phyloP scores from a whole-genome alignment of 2,329 filamentous ascomycete genomes.

The Penicillium olsonii region DNA sequence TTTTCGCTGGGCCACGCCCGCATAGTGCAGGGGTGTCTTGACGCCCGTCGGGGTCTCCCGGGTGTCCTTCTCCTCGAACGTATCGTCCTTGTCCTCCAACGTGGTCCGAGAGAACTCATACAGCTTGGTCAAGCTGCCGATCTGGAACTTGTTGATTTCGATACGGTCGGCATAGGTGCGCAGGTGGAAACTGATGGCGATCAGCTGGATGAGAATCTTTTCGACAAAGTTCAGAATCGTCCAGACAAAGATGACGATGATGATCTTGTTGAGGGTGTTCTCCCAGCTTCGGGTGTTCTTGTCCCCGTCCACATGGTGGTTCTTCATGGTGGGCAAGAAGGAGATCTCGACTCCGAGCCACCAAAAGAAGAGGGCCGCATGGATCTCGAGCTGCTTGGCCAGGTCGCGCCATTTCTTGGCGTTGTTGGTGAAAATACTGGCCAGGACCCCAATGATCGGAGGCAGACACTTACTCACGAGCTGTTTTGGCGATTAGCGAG shows the following conservation, averaged over 20 bases:
- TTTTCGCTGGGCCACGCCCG: conserved; percentile 70
- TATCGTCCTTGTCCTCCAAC: conserved; percentile 67
- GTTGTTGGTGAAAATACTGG: conserved; percentile 80
- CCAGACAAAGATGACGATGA: conserved; percentile 80
- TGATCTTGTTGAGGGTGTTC: conserved; percentile 76
- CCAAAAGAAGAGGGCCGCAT: conserved; percentile 88
- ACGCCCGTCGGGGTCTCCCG: conserved; percentile 56
- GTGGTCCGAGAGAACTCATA: conserved; percentile 66
- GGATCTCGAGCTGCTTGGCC: conserved; percentile 80
- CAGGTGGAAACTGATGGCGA: conserved; percentile 88
- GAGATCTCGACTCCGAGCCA: conserved; percentile 83
- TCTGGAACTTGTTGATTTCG: conserved; percentile 88
- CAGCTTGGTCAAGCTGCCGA: conserved; percentile 66
- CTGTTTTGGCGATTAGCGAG: conserved; percentile 30
- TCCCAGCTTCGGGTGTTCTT: conserved; percentile 67
- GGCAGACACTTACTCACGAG: conserved; percentile 67
- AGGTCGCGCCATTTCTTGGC: conserved; percentile 92
- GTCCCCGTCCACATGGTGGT: conserved; percentile 60
- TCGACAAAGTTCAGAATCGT: conserved; percentile 80
- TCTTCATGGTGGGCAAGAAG: conserved; percentile 78
- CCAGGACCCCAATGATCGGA: conserved; percentile 61
- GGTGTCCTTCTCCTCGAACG: conserved; percentile 63
- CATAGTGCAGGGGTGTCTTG: conserved; percentile 71
- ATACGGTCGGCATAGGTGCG: conserved; percentile 90
- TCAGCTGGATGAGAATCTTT: conserved; percentile 92